A percentile compares a stretch with the other conserved stretches of the same genome.
Evolutionary conservation across 129 eudicot species (phyloP).

Genomic region (Centrapalus pauciflorus): DNA sequence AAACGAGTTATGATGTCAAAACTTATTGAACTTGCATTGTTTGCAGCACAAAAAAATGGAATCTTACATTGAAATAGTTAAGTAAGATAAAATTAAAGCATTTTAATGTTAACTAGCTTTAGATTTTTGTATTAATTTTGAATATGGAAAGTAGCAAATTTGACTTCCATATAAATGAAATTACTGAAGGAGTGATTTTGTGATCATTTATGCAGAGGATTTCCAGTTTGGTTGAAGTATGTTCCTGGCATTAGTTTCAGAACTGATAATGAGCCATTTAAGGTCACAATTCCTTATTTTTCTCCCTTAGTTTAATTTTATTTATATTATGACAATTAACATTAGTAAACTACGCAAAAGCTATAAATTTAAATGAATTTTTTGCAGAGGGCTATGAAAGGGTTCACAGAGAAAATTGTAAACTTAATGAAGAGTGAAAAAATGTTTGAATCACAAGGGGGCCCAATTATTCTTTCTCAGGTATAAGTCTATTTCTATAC

Average conservation of each 20-base stretch:
- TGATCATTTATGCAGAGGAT: slow-evolving; percentile 51
- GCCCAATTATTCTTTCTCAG: slow-evolving; percentile 87
- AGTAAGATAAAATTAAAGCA: neutral
- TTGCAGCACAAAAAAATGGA: neutral
- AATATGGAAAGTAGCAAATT: neutral
- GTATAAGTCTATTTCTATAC: slow-evolving; percentile 20
- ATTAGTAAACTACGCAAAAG: neutral
- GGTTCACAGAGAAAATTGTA: slow-evolving; percentile 74
- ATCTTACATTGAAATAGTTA: neutral
- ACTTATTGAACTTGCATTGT: neutral
- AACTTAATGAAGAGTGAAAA: slow-evolving; percentile 78
- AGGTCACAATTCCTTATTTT: slow-evolving; percentile 36
- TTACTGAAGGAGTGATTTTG: neutral
- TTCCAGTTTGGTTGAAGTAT: slow-evolving; percentile 91
- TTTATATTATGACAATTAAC: too few species aligned
- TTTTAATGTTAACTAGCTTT: neutral
- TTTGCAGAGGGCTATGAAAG: slow-evolving; percentile 69
- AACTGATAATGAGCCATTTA: slow-evolving; percentile 87
- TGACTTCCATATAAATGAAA: neutral
- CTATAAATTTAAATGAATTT: neutral
- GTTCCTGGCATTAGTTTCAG: slow-evolving; percentile 91
- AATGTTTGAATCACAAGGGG: slow-evolving; percentile 82
- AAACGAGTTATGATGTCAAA: neutral
- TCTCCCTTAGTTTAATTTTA: neutral
- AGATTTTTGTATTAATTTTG: neutral